Percentiles rank a stretch among this genome's conserved stretches.
Conservation (phyloP, 2,329 filamentous ascomycete species). For the Colletotrichum euphorbiae region DNA sequence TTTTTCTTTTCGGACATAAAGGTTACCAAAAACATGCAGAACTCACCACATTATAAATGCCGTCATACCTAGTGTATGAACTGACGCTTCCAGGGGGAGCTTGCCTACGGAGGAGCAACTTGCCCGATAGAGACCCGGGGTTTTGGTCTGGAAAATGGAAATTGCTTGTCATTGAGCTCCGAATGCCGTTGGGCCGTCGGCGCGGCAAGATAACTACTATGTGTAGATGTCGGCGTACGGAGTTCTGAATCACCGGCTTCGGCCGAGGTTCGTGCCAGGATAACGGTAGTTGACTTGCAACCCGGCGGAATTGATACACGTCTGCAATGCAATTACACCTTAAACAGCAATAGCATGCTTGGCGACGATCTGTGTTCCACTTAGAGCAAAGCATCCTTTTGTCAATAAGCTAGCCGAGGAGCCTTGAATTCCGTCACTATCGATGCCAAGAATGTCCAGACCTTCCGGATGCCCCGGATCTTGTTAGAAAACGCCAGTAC, state of each 20-base stretch:
- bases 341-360: not conserved
- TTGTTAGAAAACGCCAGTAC: not conserved
- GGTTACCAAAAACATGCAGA: not conserved
- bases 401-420: not conserved
- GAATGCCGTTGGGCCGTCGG: slow-evolving; percentile 11
- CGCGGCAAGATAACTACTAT: not conserved
- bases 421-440: not conserved
- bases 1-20: no score
- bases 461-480: slow-evolving; percentile 27
- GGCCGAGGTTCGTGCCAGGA: slow-evolving; percentile 7
- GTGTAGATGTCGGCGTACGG: slow-evolving; percentile 28
- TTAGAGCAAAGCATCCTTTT: slow-evolving; percentile 12
- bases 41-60: not conserved
- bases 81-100: not conserved
- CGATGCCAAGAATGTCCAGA: not conserved
- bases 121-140: slow-evolving; percentile 7
- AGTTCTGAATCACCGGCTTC: slow-evolving; percentile 19
- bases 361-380: slow-evolving; percentile 7
- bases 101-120: not conserved
- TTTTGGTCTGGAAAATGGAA: not conserved
- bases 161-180: not conserved
- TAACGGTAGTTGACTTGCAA: not conserved
- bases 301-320: not conserved
- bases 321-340: not conserved
- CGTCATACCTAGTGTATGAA: not conserved